Evolutionary conservation across 1,139 yeast species (phyloP).

Genomic region (Yamadazyma mexicana): DNA sequence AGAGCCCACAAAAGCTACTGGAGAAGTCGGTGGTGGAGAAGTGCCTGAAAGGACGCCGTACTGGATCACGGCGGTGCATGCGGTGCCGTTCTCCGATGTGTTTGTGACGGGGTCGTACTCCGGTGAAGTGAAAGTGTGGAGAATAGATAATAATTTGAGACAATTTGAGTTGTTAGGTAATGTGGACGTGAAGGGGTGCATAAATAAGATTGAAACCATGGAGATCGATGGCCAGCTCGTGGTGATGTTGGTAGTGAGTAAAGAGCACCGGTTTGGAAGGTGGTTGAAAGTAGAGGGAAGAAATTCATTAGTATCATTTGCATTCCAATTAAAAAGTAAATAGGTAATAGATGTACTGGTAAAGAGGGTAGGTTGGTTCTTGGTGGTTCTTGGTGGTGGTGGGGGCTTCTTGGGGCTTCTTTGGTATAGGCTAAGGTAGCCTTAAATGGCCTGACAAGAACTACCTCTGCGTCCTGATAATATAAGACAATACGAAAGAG

Average conservation of each 20-base stretch:
- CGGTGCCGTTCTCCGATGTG: constrained; percentile 86
- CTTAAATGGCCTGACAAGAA: no score
- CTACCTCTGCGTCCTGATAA: no score
- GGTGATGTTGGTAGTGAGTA: constrained; percentile 68
- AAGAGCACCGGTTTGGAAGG: constrained; percentile 87
- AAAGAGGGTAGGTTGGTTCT: not conserved
- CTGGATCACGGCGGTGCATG: constrained; percentile 79
- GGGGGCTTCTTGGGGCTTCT: no score
- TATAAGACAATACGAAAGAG: no score
- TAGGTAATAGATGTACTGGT: not conserved
- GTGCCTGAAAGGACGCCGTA: constrained; percentile 75
- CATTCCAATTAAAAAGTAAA: constrained; percentile 30
- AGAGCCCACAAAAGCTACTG: constrained; percentile 58
- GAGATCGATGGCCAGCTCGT: constrained; percentile 56
- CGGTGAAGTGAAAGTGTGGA: constrained; percentile 79
- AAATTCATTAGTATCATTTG: constrained; percentile 41
- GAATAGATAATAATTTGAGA: constrained; percentile 45
- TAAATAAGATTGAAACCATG: constrained; percentile 65
- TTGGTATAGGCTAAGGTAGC: no score
- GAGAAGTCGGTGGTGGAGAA: constrained; percentile 55
- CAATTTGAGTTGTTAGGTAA: constrained; percentile 55
- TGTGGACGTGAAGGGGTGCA: constrained; percentile 67
- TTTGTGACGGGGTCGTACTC: constrained; percentile 88
- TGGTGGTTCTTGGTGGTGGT: no score
- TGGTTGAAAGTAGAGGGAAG: constrained; percentile 58